Percentiles rank a stretch among this genome's conserved stretches.
Conservation (phyloP, 208 protist genomes). For the Wallacemonas sp. region DNA sequence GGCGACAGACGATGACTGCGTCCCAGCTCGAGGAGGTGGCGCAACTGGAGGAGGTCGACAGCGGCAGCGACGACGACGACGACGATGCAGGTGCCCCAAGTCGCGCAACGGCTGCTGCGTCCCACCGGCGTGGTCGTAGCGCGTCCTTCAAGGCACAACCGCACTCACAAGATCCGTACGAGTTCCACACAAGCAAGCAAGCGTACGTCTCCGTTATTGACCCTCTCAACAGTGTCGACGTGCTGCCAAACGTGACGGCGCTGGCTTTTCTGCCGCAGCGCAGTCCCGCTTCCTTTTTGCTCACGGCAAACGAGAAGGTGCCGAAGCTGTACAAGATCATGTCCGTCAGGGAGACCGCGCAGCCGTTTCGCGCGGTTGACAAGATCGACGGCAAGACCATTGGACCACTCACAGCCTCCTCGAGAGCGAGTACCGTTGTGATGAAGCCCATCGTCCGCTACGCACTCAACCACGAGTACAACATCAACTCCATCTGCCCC, state of each 20-base stretch:
- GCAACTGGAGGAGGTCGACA: slow-evolving; percentile 21
- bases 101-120: not conserved
- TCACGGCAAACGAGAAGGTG: slow-evolving; percentile 85
- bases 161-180: slow-evolving; percentile 45
- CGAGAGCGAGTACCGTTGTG: slow-evolving; percentile 39
- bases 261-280: slow-evolving; percentile 75
- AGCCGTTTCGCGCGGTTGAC: slow-evolving; percentile 68
- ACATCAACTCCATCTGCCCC: slow-evolving; percentile 81
- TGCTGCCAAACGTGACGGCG: slow-evolving; percentile 70
- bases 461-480: slow-evolving; percentile 85
- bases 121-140: not conserved
- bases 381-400: slow-evolving; percentile 55
- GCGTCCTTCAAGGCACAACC: slow-evolving; percentile 16
- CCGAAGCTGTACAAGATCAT: slow-evolving; percentile 87
- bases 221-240: slow-evolving; percentile 84
- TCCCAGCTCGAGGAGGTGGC: slow-evolving; percentile 26
- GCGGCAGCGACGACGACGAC: slow-evolving; percentile 11
- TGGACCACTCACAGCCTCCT: slow-evolving; percentile 45
- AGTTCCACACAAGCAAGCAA: slow-evolving; percentile 64
- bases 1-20: slow-evolving; percentile 32
- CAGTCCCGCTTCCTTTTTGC: slow-evolving; percentile 61
- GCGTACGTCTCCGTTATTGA: slow-evolving; percentile 87
- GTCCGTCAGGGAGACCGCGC: slow-evolving; percentile 54
- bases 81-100: not conserved
- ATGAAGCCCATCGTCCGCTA: slow-evolving; percentile 79